Evolutionary conservation across 164 flowering plant species (phyloP), one percentile per base, ranked within the genome.

Genomic region (Buxus sempervirens): DNA sequence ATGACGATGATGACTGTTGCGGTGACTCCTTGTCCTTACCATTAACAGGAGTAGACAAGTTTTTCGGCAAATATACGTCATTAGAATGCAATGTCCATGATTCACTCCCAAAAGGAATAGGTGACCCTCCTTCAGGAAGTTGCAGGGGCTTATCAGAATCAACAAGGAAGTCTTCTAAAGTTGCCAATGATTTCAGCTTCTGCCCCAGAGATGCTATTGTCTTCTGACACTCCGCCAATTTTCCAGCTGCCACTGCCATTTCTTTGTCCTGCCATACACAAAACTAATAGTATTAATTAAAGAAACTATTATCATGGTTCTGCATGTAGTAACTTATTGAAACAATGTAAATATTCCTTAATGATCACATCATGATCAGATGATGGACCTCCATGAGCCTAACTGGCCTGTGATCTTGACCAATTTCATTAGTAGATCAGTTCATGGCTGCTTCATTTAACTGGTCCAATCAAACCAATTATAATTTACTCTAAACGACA

Each of bases 151-250:
- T 77, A 45, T 85, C 70, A 0, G 87, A 70, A 70, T 91, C 98
- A 24, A 80, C 78, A 54, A 90, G 72, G 79, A 93, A 89, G 71
- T 90, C 95, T 73, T 91, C 97, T 13, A 88, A 72, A 9, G 90
- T 87, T 20, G 97, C 98, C 59, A 94, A 77, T 36, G 96, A 88
- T 66, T 88, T 79, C 23, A 94, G 80, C 71, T 94, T 96, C 71
- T 67, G 80, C 58, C 95, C 96, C 8, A 91, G 87, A 64, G 96
- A 91, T 27, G 90, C 88, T 24, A 94, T 94, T 23, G 98, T 94
- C 64, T 83, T 85, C 74, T 94, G 98, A 70, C 97, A 91, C 70
- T 94, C 96, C 0, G 90, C 88, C n/a, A 94, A 87, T 58, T 89
- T 91, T 64, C 87, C 88, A 59, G 97, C 91, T 58, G 97, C 98